Percentiles rank a stretch among this genome's conserved stretches.
Conservation (phyloP, 2,329 filamentous ascomycete genomes). For the Aspergillus tamarii region DNA sequence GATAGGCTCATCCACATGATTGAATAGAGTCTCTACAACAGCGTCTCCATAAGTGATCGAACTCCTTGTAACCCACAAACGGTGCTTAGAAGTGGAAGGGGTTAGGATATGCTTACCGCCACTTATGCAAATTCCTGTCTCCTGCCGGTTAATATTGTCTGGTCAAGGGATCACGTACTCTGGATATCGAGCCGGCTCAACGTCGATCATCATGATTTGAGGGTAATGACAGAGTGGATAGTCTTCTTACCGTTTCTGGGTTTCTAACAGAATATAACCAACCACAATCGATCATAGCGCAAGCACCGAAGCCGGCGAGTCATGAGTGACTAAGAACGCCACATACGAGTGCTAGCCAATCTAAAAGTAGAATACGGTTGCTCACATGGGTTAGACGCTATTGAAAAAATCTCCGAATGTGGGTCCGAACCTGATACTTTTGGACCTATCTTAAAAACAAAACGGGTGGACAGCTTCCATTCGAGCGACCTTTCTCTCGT, state of each 20-base stretch:
- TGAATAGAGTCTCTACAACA: too few species aligned
- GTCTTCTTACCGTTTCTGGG: not conserved
- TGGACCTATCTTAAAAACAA: not conserved
- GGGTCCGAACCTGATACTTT: not conserved
- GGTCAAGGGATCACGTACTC: too few species aligned
- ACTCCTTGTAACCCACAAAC: too few species aligned
- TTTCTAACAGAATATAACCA: not conserved
- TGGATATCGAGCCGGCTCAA: too few species aligned
- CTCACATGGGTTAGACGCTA: not conserved
- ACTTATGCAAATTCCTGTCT: too few species aligned
- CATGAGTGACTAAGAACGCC: not conserved
- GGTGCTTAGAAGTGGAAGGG: too few species aligned
- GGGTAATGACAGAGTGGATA: not conserved
- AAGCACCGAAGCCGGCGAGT: not conserved
- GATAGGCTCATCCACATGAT: too few species aligned
- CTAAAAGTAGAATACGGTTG: not conserved
- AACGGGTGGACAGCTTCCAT: not conserved
- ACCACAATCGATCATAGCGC: not conserved
- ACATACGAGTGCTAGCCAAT: not conserved
- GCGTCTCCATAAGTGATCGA: too few species aligned
- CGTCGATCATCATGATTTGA: too few species aligned
- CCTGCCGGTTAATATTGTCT: too few species aligned
- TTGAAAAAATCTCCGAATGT: not conserved
- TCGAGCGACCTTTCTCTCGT: too few species aligned
- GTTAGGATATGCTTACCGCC: too few species aligned